phyloP scores from a whole-genome alignment of 495 filamentous ascomycete genomes.

The Penicillium turbatum region DNA sequence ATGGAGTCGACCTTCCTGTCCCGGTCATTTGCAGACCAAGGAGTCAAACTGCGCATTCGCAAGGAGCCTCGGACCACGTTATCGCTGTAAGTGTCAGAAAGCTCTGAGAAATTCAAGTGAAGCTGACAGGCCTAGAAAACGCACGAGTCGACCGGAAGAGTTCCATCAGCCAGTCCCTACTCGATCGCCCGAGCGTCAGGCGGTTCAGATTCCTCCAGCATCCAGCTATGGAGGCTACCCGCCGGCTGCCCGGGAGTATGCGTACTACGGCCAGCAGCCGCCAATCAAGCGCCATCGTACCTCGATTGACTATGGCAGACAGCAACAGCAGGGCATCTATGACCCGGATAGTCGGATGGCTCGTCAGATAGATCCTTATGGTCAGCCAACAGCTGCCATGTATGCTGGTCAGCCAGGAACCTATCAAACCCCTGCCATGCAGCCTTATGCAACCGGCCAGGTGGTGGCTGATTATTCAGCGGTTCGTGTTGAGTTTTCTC shows the following conservation, averaged over 20 bases:
- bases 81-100: slow-evolving; percentile 45
- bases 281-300: slow-evolving; percentile 43
- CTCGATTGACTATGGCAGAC: slow-evolving; percentile 42
- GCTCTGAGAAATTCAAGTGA: background rate
- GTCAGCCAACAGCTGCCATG: slow-evolving; percentile 34
- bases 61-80: slow-evolving; percentile 71
- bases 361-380: slow-evolving; percentile 41
- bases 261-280: slow-evolving; percentile 31
- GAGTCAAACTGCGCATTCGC: slow-evolving; percentile 80
- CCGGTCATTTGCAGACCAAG: slow-evolving; percentile 91
- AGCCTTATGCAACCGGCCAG: slow-evolving; percentile 36
- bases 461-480: slow-evolving; percentile 42
- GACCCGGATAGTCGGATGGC: slow-evolving; percentile 39
- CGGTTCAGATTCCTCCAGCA: slow-evolving; percentile 37
- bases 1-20: slow-evolving; percentile 89
- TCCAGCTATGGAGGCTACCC: slow-evolving; percentile 36
- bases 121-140: slow-evolving; percentile 35
- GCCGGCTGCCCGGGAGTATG: slow-evolving; percentile 32
- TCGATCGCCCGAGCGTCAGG: slow-evolving; percentile 41
- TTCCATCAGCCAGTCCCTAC: slow-evolving; percentile 34
- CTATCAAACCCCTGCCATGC: slow-evolving; percentile 39
- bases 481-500: slow-evolving; percentile 25
- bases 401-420: slow-evolving; percentile 35
- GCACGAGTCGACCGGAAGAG: slow-evolving; percentile 37
- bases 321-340: slow-evolving; percentile 30